Percentiles rank a stretch among this genome's conserved stretches.
phyloP scores from a whole-genome alignment of 805 yeast species.

The Candida nanaspora region DNA sequence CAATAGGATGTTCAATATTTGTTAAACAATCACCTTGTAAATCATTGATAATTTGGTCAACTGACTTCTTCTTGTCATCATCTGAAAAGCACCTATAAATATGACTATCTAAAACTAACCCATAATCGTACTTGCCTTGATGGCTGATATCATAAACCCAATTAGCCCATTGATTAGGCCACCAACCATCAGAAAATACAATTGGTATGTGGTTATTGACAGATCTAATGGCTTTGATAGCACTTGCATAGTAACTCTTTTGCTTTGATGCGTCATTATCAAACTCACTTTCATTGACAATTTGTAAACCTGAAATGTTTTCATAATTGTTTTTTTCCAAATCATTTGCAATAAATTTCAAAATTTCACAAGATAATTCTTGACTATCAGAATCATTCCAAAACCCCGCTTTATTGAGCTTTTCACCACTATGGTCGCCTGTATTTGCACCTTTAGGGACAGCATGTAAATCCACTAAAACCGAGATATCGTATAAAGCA shows the following conservation, averaged over 20 bases:
- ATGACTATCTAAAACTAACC: conserved; percentile 78
- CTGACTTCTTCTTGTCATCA: conserved; percentile 57
- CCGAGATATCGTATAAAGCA: conserved; percentile 52
- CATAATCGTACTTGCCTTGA: conserved; percentile 31
- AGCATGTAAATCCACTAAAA: conserved; percentile 81
- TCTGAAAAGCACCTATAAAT: conserved; percentile 82
- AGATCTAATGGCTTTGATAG: conserved; percentile 51
- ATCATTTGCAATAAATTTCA: conserved; percentile 58
- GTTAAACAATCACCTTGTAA: conserved; percentile 43
- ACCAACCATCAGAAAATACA: conserved; percentile 91
- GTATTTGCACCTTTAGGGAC: conserved; percentile 90
- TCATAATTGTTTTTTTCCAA: conserved; percentile 36
- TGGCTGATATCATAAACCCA: conserved; percentile 43
- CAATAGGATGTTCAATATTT: conserved; percentile 40
- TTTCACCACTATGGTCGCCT: conserved; percentile 76
- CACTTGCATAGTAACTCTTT: conserved; percentile 55
- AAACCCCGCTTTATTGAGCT: conserved; percentile 51
- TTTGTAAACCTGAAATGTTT: conserved; percentile 75
- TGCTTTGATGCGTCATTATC: conserved; percentile 46
- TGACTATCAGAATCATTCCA: conserved; percentile 45
- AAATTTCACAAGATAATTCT: conserved; percentile 38
- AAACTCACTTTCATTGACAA: conserved; percentile 79
- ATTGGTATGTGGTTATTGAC: conserved; percentile 57
- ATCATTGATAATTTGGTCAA: conserved; percentile 55
- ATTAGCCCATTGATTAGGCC: conserved; percentile 70